Evolutionary conservation across 495 filamentous ascomycete species (phyloP).

Genomic region (Lasiosphaeria hispida): DNA sequence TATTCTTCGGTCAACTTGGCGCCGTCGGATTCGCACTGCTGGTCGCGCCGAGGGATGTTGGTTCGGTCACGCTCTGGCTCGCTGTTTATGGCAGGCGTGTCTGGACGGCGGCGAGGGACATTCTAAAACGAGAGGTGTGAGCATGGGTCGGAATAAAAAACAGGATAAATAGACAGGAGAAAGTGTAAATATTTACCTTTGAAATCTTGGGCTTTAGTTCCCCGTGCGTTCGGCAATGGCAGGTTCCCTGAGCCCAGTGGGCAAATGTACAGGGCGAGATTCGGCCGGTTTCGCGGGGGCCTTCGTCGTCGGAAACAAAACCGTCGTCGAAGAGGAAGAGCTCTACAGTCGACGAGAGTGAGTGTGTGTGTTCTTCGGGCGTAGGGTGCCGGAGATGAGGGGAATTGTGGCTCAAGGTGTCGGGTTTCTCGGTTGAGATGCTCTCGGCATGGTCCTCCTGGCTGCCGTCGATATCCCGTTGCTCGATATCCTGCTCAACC

Average conservation of each 20-base stretch:
- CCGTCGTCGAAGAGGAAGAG: background rate
- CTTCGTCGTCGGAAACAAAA: conserved; percentile 4
- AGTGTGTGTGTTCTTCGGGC: no score
- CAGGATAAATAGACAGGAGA: background rate
- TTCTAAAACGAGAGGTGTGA: background rate
- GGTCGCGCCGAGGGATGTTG: background rate
- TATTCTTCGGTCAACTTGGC: background rate
- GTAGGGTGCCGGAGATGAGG: no score
- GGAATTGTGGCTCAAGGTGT: no score
- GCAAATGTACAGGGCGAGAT: background rate
- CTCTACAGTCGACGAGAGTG: no score
- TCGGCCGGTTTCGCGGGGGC: background rate
- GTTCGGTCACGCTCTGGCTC: background rate
- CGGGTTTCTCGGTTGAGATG: no score
- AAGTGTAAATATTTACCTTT: background rate
- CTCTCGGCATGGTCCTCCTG: no score
- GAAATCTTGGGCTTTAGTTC: background rate
- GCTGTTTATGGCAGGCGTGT: background rate
- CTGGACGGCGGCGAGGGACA: background rate
- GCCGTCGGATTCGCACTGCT: background rate
- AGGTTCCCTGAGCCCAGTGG: background rate
- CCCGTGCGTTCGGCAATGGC: background rate
- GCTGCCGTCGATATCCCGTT: no score
- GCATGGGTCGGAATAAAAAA: background rate
- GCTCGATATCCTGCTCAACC: no score